Evolutionary conservation across 78 protist species (phyloP), one percentile per base, ranked within the genome.

Genomic region (Dictyostelium brefeldianum): DNA sequence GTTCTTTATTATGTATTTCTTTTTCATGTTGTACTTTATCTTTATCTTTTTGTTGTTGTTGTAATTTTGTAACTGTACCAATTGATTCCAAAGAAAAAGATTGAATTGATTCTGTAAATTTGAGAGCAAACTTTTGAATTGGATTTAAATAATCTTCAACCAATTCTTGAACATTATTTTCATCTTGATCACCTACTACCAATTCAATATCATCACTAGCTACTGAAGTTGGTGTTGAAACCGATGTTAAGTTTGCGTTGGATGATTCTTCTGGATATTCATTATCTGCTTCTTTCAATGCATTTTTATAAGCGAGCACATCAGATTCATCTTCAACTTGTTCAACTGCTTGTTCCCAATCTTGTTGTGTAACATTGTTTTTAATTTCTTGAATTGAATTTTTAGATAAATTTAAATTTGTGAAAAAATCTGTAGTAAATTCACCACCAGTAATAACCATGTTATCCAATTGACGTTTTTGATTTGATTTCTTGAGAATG

Each of bases 401-500:
- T 41, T 70, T 41, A 2, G 78, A 70, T 15, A 92, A n/a, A 47
- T 92, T 77, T 43, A 93, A 48, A 43, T 78, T 85, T 41, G 84
- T 78, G 53, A 93, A 93, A 29, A 93, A 93, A 51, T 93, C 94
- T 10, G 96, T 93, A 4, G 89, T 95, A 81, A 97, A 97, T 15
- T 48, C 78, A 17, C 98, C 98, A 12, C 54, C 96, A 51, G 69
- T 47, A 74, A 96, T 96, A 74, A 90, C 98, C 46, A 97, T 57
- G 48, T 78, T 75, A 64, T 95, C 96, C 25, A 96, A 83, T 43
- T 81, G 89, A 17, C 96, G 89, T 96, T 98, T 98, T 83, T 97
- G 97, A 57, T 80, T 90, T 14, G 98, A 97, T 79, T 96, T 96
- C 50, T 56, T 54, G 77, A 98, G 75, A 57, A 98, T 98, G 78